Evolutionary conservation across 176 grass and related monocot genomes (phyloP).

Genomic region (Neostapfia colusana): DNA sequence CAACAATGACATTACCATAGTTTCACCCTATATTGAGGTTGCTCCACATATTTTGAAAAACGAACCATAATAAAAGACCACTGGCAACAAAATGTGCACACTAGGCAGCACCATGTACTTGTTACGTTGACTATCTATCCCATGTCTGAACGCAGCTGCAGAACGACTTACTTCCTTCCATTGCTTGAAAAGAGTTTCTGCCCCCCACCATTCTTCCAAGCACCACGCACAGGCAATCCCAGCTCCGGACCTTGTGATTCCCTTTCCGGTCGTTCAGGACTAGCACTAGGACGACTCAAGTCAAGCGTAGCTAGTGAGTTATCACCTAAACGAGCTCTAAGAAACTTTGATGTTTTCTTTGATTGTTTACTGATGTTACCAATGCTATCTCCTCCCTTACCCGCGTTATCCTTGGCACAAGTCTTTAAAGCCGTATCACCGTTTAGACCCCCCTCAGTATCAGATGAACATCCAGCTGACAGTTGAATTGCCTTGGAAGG

Average conservation of each 20-base stretch:
- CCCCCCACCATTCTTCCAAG: constrained; percentile 78
- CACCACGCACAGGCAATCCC: constrained; percentile 52
- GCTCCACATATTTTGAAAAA: background rate
- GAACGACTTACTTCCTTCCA: constrained; percentile 45
- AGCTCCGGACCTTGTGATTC: constrained; percentile 32
- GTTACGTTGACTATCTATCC: background rate
- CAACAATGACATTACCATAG: constrained; percentile 1
- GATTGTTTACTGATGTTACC: constrained; percentile 40
- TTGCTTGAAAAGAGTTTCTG: constrained; percentile 62
- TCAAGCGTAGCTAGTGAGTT: constrained; percentile 56
- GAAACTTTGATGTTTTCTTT: constrained; percentile 71
- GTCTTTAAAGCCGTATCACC: constrained; percentile 16
- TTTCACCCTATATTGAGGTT: constrained; percentile 7
- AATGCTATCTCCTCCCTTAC: constrained; percentile 1
- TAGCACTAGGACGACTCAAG: constrained; percentile 35
- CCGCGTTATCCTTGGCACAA: constrained; percentile 20
- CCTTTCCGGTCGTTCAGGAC: constrained; percentile 37
- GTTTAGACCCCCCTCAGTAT: constrained; percentile 14
- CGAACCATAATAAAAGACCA: background rate
- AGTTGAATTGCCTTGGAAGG: constrained; percentile 46
- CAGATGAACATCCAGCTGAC: constrained; percentile 28
- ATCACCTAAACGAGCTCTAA: constrained; percentile 62
- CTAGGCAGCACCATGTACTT: background rate
- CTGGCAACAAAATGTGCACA: constrained; percentile 23
- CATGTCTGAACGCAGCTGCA: constrained; percentile 11